A percentile compares a stretch with the other conserved stretches of the same genome.
These are phyloP conservation scores for Oryza officinalis DNA, from an alignment of 176 grass and related monocot species.

Conservation along the genomic window DNA sequence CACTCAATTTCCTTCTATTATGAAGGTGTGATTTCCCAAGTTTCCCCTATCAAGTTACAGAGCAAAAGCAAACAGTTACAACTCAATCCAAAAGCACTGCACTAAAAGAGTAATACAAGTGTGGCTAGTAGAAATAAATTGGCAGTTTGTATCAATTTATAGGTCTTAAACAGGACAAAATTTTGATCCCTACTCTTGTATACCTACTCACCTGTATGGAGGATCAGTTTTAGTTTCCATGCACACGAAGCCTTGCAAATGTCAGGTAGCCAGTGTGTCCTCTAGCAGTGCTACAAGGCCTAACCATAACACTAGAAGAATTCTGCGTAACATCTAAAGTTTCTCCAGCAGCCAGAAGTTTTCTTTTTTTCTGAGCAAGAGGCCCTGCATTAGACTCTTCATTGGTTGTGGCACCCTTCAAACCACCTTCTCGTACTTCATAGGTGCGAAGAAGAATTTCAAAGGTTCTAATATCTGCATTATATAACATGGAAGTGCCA, in stretches of 20 bases:
- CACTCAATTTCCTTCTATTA: background rate
- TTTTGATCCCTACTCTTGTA: background rate
- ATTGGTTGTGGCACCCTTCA: conserved; percentile 19
- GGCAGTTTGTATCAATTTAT: background rate
- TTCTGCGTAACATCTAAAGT: conserved; percentile 33
- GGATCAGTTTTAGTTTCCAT: conserved; percentile 23
- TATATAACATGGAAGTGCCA: background rate
- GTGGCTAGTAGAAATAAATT: background rate
- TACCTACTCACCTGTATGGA: background rate
- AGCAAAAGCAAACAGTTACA: background rate
- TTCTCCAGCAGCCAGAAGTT: conserved; percentile 12
- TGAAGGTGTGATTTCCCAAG: background rate
- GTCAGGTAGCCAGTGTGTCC: conserved; percentile 94
- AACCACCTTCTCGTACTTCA: conserved; percentile 58
- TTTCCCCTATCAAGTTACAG: background rate
- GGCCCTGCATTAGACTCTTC: conserved; percentile 48
- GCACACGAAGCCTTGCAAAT: conserved; percentile 66
- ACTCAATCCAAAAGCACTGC: background rate
- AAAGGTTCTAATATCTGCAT: conserved; percentile 91
- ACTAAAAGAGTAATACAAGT: background rate
- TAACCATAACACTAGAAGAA: conserved; percentile 56
- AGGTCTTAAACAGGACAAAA: background rate
- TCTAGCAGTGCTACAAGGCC: conserved; percentile 59
- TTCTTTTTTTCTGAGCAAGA: conserved; percentile 65
- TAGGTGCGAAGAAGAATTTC: conserved; percentile 82